Base-by-base conservation (phyloP, 805 yeast species). In the Sugiyamaella chiloensis region DNA sequence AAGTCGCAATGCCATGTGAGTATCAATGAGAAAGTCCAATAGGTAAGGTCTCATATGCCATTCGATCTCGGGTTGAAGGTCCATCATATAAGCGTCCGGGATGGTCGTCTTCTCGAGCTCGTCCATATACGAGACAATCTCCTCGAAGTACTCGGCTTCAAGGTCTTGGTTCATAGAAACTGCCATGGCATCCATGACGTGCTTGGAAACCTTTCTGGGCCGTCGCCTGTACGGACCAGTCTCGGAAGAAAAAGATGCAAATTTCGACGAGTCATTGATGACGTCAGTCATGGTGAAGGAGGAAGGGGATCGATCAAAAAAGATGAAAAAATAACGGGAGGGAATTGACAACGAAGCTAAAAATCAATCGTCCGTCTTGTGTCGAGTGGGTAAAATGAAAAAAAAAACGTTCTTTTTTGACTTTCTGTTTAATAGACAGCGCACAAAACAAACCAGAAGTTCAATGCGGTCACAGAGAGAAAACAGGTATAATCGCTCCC, bases 1-100 rank as follows among this genome's bases (percentile, higher is more conserved):
- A 68, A 69, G 84, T 66, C 69, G 85, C 65, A 62, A 78, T 55
- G 66, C 86, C 60, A 73, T 79, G 70, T 74, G 74, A 23, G 69
- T 57, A 48, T 90, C 93, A 55, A 87, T 75, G 19, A 89, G 70
- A 60, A 89, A 90, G 59, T 88, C 95, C 37, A 91, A 77, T 44
- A 90, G 72, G 56, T 81, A 80, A 24, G 79, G 79, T 55, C 99
- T 77, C 69, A 85, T 78, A 34, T 73, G 71, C 69, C 87, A 80
- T 43, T 81, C 78, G 50, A 91, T 71, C 61, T 89, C 95, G 5
- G 97, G 97, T 67, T 91, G 99, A 54, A 86, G 83, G 51, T 80
- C 83, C 57, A 89, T 85, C 66, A 89, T 72, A 60, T 75, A 64
- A 51, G 81, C 60, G 62, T 78, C 74, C 6, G 93, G 86, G 50